Percentiles rank a stretch among this genome's conserved stretches.
Evolutionary conservation across 1,284 basidiomycete species (phyloP).

Genomic region (Ceratobasidium theobromae): DNA sequence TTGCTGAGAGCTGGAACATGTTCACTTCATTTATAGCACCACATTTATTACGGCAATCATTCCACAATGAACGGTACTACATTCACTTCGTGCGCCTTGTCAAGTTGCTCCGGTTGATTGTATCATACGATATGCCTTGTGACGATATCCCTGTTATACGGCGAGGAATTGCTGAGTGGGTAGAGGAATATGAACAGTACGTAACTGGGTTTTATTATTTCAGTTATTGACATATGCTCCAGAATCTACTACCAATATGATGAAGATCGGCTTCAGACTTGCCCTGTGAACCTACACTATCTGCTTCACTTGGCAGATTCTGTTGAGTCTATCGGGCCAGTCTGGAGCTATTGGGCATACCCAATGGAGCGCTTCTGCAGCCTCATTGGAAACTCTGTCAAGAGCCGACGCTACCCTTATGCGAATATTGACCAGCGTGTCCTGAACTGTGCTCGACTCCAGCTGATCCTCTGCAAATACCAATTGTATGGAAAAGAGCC

Average conservation of each 20-base stretch:
- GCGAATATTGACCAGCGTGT: slow-evolving; percentile 40
- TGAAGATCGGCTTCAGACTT: slow-evolving; percentile 32
- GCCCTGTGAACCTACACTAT: slow-evolving; percentile 46
- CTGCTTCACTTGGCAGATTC: slow-evolving; percentile 45
- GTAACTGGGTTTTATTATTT: not conserved
- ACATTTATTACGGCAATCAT: slow-evolving; percentile 11
- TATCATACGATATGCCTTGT: not conserved
- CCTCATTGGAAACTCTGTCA: slow-evolving; percentile 29
- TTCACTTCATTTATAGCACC: slow-evolving; percentile 30
- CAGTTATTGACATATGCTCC: not conserved
- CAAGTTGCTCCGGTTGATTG: slow-evolving; percentile 7
- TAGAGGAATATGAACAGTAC: slow-evolving; percentile 29
- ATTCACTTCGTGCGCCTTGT: slow-evolving; percentile 27
- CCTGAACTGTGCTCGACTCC: slow-evolving; percentile 37
- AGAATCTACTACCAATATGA: slow-evolving; percentile 30
- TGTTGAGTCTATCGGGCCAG: slow-evolving; percentile 43
- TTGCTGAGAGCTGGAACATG: slow-evolving; percentile 17
- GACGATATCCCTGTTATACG: not conserved
- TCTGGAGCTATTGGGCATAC: slow-evolving; percentile 48
- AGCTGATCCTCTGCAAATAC: slow-evolving; percentile 39
- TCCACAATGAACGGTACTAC: slow-evolving; percentile 3
- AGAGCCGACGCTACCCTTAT: slow-evolving; percentile 39
- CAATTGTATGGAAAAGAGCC: slow-evolving; percentile 21
- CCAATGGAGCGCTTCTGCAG: slow-evolving; percentile 48
- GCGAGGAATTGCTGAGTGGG: slow-evolving; percentile 22